Conservation (phyloP, 202 grass and related monocot species). For the Miscanthus sacchariflorus region DNA sequence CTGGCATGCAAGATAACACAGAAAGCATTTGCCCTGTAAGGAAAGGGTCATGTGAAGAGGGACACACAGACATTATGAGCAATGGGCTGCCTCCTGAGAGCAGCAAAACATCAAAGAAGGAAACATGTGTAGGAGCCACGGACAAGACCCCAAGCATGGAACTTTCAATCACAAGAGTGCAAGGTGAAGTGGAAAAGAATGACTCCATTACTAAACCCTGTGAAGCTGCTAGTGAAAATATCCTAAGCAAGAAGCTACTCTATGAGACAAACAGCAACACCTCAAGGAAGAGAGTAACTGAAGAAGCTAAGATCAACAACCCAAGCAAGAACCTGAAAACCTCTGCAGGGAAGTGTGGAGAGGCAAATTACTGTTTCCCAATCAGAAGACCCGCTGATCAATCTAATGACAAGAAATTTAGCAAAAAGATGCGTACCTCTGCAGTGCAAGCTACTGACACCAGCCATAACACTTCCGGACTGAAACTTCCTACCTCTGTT, state of each 20-base stretch:
- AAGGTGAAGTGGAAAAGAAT: constrained; percentile 20
- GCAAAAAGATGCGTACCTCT: constrained; percentile 30
- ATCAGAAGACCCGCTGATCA: constrained; percentile 12
- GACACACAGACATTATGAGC: constrained; percentile 12
- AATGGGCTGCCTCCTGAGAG: constrained; percentile 24
- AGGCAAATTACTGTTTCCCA: constrained; percentile 29
- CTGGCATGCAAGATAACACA: constrained; percentile 10
- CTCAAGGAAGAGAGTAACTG: constrained; percentile 8
- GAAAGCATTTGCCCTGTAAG: constrained; percentile 22
- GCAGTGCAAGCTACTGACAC: background rate
- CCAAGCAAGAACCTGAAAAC: constrained; percentile 14
- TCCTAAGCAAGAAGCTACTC: constrained; percentile 23
- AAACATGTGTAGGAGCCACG: constrained; percentile 1
- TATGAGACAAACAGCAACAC: background rate
- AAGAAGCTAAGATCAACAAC: constrained; percentile 9
- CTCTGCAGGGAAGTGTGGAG: constrained; percentile 17
- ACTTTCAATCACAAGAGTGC: background rate
- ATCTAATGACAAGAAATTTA: constrained; percentile 17
- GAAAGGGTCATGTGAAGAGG: constrained; percentile 28
- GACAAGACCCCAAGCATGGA: constrained; percentile 16
- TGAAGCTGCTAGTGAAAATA: constrained; percentile 23
- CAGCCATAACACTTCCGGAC: constrained; percentile 26
- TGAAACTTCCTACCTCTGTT: constrained; percentile 28
- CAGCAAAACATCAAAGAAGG: constrained; percentile 3
- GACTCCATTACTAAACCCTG: background rate